Percentiles rank a stretch among this genome's conserved stretches.
These are phyloP conservation scores for Fusarium tuaranense DNA, from an alignment of 2,329 filamentous ascomycete genomes.

Conservation along the genomic window DNA sequence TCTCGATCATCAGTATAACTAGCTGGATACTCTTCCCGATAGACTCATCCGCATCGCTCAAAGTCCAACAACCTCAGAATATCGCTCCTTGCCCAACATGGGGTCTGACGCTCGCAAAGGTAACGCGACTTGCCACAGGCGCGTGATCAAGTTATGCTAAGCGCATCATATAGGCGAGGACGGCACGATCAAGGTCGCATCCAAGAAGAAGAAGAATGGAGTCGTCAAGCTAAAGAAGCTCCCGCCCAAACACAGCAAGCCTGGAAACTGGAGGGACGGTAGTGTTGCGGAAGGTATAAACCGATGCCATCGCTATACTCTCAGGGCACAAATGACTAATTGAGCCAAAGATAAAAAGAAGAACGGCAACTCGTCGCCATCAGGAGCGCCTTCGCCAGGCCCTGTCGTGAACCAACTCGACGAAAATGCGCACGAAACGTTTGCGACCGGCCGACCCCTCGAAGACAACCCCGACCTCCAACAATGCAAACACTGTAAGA, in stretches of 20 bases:
- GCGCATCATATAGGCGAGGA: slow-evolving; percentile 59
- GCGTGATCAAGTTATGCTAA: slow-evolving; percentile 33
- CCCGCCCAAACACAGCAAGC: slow-evolving; percentile 71
- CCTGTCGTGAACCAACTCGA: slow-evolving; percentile 77
- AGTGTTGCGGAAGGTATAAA: slow-evolving; percentile 70
- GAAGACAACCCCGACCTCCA: slow-evolving; percentile 84
- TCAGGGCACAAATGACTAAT: slow-evolving; percentile 12
- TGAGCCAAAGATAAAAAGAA: slow-evolving; percentile 66
- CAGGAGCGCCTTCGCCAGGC: slow-evolving; percentile 60
- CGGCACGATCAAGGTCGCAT: slow-evolving; percentile 71
- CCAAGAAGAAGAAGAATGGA: slow-evolving; percentile 68
- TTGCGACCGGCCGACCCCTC: slow-evolving; percentile 83
- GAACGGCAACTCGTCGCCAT: slow-evolving; percentile 57
- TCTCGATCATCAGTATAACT: slow-evolving; percentile 14
- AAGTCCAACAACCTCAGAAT: not conserved
- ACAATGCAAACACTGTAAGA: slow-evolving; percentile 94
- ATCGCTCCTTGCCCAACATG: slow-evolving; percentile 22
- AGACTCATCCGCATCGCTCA: not conserved
- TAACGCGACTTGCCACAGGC: slow-evolving; percentile 34
- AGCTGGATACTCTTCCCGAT: not conserved
- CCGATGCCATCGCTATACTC: slow-evolving; percentile 3
- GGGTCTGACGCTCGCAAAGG: slow-evolving; percentile 47
- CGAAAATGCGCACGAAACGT: slow-evolving; percentile 80
- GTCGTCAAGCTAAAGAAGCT: slow-evolving; percentile 73
- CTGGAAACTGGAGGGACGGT: slow-evolving; percentile 79